Evolutionary conservation across 2,329 filamentous ascomycete species (phyloP).

Genomic region (Aspergillus amoenus): DNA sequence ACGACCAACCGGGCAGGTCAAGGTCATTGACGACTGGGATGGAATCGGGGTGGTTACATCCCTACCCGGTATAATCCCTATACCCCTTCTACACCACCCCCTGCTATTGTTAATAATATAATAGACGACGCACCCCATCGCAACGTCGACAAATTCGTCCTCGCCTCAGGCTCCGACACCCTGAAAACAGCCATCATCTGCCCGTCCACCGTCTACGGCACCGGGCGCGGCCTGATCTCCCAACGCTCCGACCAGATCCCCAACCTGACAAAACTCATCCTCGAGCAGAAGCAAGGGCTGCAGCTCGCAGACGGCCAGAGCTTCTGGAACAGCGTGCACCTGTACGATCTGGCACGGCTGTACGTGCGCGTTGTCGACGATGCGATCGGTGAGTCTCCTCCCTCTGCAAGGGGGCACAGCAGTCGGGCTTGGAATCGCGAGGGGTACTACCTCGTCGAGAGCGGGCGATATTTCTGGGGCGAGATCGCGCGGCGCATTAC

Average conservation of each 20-base stretch:
- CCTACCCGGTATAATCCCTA: neutral
- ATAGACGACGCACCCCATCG: neutral
- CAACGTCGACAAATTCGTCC: neutral
- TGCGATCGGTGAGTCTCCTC: neutral
- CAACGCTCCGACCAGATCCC: conserved; percentile 1
- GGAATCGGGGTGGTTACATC: neutral
- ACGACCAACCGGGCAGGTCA: neutral
- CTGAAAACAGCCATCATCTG: neutral
- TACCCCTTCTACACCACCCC: no score
- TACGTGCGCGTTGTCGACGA: neutral
- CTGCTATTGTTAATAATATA: neutral
- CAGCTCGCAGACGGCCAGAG: neutral
- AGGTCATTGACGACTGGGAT: neutral
- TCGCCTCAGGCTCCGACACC: neutral
- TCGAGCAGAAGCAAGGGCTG: neutral
- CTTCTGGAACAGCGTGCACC: neutral
- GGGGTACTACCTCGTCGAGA: conserved; percentile 2
- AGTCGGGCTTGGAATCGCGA: neutral
- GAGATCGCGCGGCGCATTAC: neutral
- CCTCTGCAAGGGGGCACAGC: neutral
- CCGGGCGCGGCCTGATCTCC: neutral
- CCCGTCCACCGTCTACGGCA: neutral
- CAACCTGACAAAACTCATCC: neutral
- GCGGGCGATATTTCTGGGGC: neutral
- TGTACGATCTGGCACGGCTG: neutral